Evolutionary conservation across 2,329 filamentous ascomycete species (phyloP).

Genomic region (Mollisia scopiformis): DNA sequence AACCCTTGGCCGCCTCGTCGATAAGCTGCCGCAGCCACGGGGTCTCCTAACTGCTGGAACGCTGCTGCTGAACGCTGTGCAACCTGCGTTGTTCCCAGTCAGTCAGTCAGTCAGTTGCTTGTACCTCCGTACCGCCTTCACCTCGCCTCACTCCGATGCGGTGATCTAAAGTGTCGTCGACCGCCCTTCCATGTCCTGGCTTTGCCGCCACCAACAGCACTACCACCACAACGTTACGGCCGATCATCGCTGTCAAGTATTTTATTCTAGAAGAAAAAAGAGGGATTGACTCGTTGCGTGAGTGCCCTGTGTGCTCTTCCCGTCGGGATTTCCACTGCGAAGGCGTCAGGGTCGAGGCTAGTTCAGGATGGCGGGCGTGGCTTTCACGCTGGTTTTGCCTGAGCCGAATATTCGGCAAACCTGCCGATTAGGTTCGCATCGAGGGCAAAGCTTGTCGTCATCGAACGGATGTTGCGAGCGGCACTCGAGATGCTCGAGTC

Average conservation of each 20-base stretch:
- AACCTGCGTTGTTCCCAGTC: background rate
- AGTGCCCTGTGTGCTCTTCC: too few species aligned
- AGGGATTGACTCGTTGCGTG: slow-evolving; percentile 9
- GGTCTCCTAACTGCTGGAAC: background rate
- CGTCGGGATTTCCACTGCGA: background rate
- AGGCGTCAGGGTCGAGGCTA: slow-evolving; percentile 1
- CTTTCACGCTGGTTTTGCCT: slow-evolving; percentile 2
- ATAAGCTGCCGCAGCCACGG: slow-evolving; percentile 3
- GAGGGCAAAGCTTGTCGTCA: slow-evolving; percentile 1
- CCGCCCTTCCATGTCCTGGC: background rate
- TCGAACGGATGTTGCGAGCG: slow-evolving; percentile 1
- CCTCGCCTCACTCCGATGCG: background rate
- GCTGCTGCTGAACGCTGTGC: background rate
- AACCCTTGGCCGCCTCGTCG: slow-evolving; percentile 8
- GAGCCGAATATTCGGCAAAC: slow-evolving; percentile 10
- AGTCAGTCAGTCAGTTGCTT: too few species aligned
- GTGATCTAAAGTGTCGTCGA: background rate
- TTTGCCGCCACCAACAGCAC: background rate
- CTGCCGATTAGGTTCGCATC: slow-evolving; percentile 4
- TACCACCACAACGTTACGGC: slow-evolving; percentile 5
- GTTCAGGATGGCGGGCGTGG: background rate
- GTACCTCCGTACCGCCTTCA: too few species aligned
- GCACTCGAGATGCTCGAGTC: background rate
- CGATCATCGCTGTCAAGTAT: slow-evolving; percentile 7
- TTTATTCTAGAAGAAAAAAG: background rate